These are phyloP conservation scores for Rugonectria rugulosa DNA, from an alignment of 2,329 filamentous ascomycete genomes.

Conservation along the genomic window DNA sequence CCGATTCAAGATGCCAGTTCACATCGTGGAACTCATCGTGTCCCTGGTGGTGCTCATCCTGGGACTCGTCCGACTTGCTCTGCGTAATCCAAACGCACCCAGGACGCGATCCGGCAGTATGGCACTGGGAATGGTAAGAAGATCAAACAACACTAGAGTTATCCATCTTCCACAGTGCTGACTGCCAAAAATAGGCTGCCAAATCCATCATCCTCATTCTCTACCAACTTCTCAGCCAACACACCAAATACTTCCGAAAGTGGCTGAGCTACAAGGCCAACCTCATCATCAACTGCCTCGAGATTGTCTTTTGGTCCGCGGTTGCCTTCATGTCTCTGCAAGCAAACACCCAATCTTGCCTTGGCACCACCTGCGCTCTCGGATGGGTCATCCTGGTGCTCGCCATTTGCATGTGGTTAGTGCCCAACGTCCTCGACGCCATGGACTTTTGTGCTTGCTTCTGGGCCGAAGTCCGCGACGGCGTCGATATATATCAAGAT, in stretches of 20 bases:
- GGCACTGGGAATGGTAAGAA: slow-evolving; percentile 15
- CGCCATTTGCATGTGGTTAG: neutral
- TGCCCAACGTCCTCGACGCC: no score
- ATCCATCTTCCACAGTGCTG: no score
- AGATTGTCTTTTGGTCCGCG: slow-evolving; percentile 52
- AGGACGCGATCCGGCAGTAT: slow-evolving; percentile 10
- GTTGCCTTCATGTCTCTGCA: slow-evolving; percentile 20
- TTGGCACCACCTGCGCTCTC: slow-evolving; percentile 15
- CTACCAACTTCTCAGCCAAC: slow-evolving; percentile 51
- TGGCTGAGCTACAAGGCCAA: slow-evolving; percentile 52
- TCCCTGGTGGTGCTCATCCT: neutral
- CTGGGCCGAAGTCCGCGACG: no score
- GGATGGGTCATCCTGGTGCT: slow-evolving; percentile 20
- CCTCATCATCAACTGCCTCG: slow-evolving; percentile 49
- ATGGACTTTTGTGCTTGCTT: no score
- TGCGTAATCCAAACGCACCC: neutral
- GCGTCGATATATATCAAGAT: neutral
- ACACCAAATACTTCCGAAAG: slow-evolving; percentile 42
- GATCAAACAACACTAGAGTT: no score
- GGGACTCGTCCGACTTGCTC: slow-evolving; percentile 5
- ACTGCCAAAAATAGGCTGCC: slow-evolving; percentile 32
- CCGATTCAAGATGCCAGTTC: slow-evolving; percentile 9
- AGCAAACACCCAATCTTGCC: slow-evolving; percentile 15
- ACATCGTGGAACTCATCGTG: slow-evolving; percentile 7
- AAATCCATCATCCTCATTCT: slow-evolving; percentile 51